phyloP scores from a whole-genome alignment of 805 yeast species.

The Cephaloascus fragrans region DNA sequence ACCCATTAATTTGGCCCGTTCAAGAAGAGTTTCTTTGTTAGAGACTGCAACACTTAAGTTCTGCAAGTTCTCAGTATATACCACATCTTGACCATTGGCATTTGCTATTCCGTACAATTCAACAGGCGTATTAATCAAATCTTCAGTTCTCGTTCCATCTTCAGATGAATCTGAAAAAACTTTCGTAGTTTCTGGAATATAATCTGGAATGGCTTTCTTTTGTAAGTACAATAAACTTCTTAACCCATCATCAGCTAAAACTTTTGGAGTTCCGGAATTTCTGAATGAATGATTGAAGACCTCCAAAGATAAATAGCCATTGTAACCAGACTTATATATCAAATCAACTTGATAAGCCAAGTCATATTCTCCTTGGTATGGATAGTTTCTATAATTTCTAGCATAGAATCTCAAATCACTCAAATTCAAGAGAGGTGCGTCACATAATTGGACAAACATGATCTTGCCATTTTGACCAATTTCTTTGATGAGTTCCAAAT shows the following conservation, averaged over 20 bases:
- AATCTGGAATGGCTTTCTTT: slow-evolving; percentile 1
- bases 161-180: neutral
- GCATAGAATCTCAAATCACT: slow-evolving; percentile 5
- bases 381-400: slow-evolving; percentile 7
- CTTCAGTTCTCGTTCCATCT: neutral
- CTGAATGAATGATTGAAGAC: slow-evolving; percentile 8
- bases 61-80: neutral
- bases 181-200: neutral
- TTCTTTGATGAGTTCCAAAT: slow-evolving; percentile 3
- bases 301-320: slow-evolving; percentile 8
- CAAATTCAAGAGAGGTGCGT: slow-evolving; percentile 8
- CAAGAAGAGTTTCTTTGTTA: too few relatives aligned
- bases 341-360: slow-evolving; percentile 2
- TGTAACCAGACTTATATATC: slow-evolving; percentile 3
- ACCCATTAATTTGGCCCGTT: neutral
- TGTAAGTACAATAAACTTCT: slow-evolving; percentile 8
- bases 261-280: slow-evolving; percentile 1
- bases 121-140: neutral
- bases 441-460: slow-evolving; percentile 16
- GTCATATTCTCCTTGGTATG: slow-evolving; percentile 8
- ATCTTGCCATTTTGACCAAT: slow-evolving; percentile 8
- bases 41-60: neutral
- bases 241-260: slow-evolving; percentile 8
- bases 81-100: neutral
- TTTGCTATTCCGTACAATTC: neutral